Percentiles rank a stretch among this genome's conserved stretches.
Evolutionary conservation across 2,329 filamentous ascomycete species (phyloP).

Genomic region (Ophiostoma himal-ulmi): DNA sequence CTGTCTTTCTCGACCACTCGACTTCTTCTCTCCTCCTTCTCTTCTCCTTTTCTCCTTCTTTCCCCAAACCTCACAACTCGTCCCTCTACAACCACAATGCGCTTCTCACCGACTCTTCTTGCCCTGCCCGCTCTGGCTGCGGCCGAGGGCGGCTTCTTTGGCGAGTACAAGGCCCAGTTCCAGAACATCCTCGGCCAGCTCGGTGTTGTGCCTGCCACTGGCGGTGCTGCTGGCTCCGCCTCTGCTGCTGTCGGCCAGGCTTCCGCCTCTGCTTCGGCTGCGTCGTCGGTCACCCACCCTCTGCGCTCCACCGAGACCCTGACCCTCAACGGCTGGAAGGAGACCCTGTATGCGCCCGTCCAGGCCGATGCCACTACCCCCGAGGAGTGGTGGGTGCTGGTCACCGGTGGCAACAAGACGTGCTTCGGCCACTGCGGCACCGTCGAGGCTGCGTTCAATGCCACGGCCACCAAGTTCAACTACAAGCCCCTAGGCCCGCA

Average conservation of each 20-base stretch:
- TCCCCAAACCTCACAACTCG: too few relatives aligned
- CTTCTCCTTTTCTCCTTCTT: not conserved
- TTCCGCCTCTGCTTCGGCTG: conserved; percentile 45
- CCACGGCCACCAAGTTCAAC: conserved; percentile 59
- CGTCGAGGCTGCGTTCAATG: conserved; percentile 61
- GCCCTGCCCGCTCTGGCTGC: conserved; percentile 52
- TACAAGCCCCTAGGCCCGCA: conserved; percentile 56
- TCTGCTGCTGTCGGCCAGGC: conserved; percentile 33
- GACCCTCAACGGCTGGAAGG: conserved; percentile 65
- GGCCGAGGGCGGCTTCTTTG: conserved; percentile 42
- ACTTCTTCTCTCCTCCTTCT: not conserved
- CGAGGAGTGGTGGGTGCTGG: conserved; percentile 70
- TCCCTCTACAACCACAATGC: conserved; percentile 43
- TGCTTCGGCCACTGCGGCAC: conserved; percentile 63
- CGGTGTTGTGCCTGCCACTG: conserved; percentile 46
- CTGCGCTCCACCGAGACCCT: conserved; percentile 32
- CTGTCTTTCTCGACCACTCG: not conserved
- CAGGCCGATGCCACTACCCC: conserved; percentile 54
- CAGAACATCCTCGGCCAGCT: conserved; percentile 57
- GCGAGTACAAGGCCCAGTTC: conserved; percentile 58
- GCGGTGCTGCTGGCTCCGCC: conserved; percentile 34
- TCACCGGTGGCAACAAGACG: conserved; percentile 72
- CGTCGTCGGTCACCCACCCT: conserved; percentile 24
- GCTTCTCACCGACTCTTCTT: conserved; percentile 47
- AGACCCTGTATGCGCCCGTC: conserved; percentile 58